Base-by-base conservation (phyloP, 164 flowering plant species). In the Tetrastigma voinierianum region DNA sequence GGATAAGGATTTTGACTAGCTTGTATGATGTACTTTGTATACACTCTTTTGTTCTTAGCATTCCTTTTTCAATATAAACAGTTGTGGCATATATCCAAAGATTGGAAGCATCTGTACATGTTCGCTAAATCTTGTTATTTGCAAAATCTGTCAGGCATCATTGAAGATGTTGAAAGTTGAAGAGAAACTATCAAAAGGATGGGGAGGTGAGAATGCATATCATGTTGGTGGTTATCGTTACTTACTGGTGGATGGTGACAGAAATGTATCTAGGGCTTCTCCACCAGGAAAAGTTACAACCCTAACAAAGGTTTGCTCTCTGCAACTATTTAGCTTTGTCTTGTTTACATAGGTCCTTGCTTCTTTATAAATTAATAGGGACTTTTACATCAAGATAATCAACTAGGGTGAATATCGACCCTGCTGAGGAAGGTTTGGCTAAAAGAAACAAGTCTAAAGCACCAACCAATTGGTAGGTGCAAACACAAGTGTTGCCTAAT, bases 201-300 rank as follows among this genome's bases (percentile, higher is more conserved):
- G 99, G 98, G 93, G 90, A 74, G 99, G 99, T 65, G 98, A 90
- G 72, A 96, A 96, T 85, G 95, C 99, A 24, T 93, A 96, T 80
- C 99, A 96, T 79, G 97, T 96, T 14, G 64, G 82, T 64, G 99
- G 99, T 40, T 93, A 96, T 71, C 96, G 99, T 14, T 96, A 96
- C 76, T 78, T 96, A 53, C 75, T 96, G 20, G 74, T 84, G 70
- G 98, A 96, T 69, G 76, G 77, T 65, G 93, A 91, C 74, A 82
- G 83, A 76, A 80, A 78, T 65, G 65, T 83, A 68, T 93, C 99
- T 51, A 81, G 99, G 81, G 95, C 96, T 70, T 89, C 98, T 59
- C 99, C 99, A 48, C 83, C 96, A 5, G 88, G 85, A 74, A 96
- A 96, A 78, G 96, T 91, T 49, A 80, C 98, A 72, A 96, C 98